phyloP scores from a whole-genome alignment of 108 stramenopile genomes.

The Nannochloropsis salina region DNA sequence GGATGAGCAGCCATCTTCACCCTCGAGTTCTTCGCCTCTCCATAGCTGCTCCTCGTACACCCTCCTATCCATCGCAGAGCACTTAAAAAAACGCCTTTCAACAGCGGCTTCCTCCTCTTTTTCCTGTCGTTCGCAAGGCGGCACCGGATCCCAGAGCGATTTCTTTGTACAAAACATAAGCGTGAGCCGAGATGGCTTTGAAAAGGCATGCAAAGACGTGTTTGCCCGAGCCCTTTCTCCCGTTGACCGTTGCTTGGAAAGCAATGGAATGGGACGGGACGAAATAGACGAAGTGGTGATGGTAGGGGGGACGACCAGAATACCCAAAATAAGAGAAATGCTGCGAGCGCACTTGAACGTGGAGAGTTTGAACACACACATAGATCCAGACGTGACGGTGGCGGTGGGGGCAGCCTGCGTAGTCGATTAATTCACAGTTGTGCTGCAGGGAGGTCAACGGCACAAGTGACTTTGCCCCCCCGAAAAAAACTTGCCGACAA shows the following conservation, averaged over 20 bases:
- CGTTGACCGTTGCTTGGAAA: slow-evolving; percentile 65
- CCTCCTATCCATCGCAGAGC: slow-evolving; percentile 32
- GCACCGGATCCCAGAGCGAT: neutral
- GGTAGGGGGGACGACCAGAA: slow-evolving; percentile 90
- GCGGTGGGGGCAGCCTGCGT: slow-evolving; percentile 94
- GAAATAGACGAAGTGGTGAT: slow-evolving; percentile 96
- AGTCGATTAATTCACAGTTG: slow-evolving; percentile 64
- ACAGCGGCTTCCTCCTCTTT: slow-evolving; percentile 22
- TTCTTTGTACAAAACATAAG: slow-evolving; percentile 40
- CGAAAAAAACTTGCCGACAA: too few species aligned
- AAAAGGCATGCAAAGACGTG: slow-evolving; percentile 58
- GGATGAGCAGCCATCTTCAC: neutral
- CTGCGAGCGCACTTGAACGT: slow-evolving; percentile 65
- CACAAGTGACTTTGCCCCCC: too few species aligned
- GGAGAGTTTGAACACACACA: slow-evolving; percentile 73
- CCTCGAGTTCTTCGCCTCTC: neutral
- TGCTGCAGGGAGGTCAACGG: too few species aligned
- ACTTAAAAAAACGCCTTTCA: slow-evolving; percentile 25
- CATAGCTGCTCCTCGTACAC: slow-evolving; percentile 33
- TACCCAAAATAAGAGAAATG: slow-evolving; percentile 78
- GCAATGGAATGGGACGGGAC: slow-evolving; percentile 52
- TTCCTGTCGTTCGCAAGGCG: neutral
- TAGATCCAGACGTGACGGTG: slow-evolving; percentile 95
- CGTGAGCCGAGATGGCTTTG: slow-evolving; percentile 67
- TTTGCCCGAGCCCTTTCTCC: slow-evolving; percentile 71